phyloP scores from a whole-genome alignment of 495 filamentous ascomycete species.

The Talaromyces proteolyticus region DNA sequence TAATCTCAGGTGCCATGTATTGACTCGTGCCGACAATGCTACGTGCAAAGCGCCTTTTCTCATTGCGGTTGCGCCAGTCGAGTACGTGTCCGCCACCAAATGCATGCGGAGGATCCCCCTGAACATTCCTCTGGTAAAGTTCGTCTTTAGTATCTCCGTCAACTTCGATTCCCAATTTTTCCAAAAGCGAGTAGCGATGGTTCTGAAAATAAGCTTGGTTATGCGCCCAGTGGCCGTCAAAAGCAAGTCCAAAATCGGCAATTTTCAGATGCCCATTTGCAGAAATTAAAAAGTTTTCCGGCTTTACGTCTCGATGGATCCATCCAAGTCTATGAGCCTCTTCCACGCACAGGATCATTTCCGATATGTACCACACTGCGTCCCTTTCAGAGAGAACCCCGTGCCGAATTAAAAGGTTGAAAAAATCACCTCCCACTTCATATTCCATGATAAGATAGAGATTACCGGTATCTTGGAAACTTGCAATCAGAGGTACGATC shows the following conservation, averaged over 20 bases:
- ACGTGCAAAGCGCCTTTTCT: conserved; percentile 66
- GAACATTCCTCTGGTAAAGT: no score
- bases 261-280: conserved; percentile 89
- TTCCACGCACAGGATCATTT: conserved; percentile 94
- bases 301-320: conserved; percentile 95
- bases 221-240: conserved; percentile 92
- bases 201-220: conserved; percentile 79
- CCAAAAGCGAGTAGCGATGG: conserved; percentile 70
- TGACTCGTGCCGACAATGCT: conserved; percentile 95
- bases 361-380: conserved; percentile 80
- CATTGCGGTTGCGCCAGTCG: conserved; percentile 70
- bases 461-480: conserved; percentile 79
- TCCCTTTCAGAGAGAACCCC: conserved; percentile 71
- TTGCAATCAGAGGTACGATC: conserved; percentile 83
- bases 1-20: conserved; percentile 95
- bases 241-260: conserved; percentile 90
- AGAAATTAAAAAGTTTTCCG: conserved; percentile 91
- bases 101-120: no score
- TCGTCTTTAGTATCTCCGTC: conserved; percentile 75
- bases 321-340: conserved; percentile 81
- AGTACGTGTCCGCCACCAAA: conserved; percentile 58
- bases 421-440: conserved; percentile 92
- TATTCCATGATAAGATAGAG: conserved; percentile 96
- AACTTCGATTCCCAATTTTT: conserved; percentile 67
- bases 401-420: conserved; percentile 77